Base-by-base conservation (phyloP, 148 eudicot genomes). In the Fagopyrum tataricum region DNA sequence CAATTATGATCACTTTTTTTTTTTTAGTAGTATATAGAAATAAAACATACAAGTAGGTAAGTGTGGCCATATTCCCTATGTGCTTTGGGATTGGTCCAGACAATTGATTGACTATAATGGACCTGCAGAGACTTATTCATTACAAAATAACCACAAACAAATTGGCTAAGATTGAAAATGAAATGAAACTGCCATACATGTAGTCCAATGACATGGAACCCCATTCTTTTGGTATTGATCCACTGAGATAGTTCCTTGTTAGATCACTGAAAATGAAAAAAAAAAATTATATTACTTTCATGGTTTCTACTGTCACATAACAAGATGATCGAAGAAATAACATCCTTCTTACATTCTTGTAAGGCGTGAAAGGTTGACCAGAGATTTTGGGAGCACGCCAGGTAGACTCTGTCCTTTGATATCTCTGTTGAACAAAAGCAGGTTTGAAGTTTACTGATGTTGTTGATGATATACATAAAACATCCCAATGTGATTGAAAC, bases 191-290 rank as follows among this genome's bases (percentile, higher is more conserved):
- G 40, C 56, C 84, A 9, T 82, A 82, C 84, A 82, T 4, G 67
- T 73, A 76, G 59, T 73, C 56, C 78, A 82, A 74, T 42, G 76
- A 76, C 78, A 76, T 49, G 14, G 75, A 37, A 53, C 76, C 79
- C 84, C 84, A 82, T 76, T 82, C 82, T 78, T 51, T 39, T 64
- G 84, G 84, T 76, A 82, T 82, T 20, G 73, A 76, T 41, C 84
- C 84, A 44, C 70, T 70, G 23, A 82, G 82, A 70, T 76, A 81
- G 77, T 82, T 82, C 74, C 84, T 78, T 44, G 77, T 59, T 59
- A 82, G 49, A 77, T 81, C 78, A 56, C 84, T 81, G 76, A 18
- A 70, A 74, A 72, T 59, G 23, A 21, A 17, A 48, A 31, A 31
- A 21, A 17, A 48, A 31, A 31, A 66, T 37, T 5, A n/a, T 23